phyloP scores from a whole-genome alignment of 129 eudicot genomes.

The Silybum marianum region DNA sequence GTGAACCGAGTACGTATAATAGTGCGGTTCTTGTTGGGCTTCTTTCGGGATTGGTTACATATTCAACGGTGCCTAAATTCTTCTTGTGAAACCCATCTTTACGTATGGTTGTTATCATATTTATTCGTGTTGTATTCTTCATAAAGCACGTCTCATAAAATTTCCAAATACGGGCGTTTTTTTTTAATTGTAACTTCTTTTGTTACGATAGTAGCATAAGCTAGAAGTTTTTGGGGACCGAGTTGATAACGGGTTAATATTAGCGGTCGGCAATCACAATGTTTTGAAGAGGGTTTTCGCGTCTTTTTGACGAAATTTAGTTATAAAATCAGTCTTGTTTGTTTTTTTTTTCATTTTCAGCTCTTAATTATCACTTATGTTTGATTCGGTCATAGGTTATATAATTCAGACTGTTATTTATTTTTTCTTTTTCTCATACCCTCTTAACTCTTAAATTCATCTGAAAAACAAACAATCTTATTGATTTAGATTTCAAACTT shows the following conservation, averaged over 20 bases:
- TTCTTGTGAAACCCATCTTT: constrained; percentile 34
- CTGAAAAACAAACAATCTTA: too few relatives aligned
- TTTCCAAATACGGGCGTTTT: not conserved
- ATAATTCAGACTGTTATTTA: too few relatives aligned
- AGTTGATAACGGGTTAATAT: not conserved
- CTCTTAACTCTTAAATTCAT: too few relatives aligned
- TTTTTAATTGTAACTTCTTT: not conserved
- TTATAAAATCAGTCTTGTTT: too few relatives aligned
- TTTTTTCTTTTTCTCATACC: too few relatives aligned
- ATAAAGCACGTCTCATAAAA: not conserved
- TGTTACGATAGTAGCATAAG: not conserved
- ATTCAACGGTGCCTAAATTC: constrained; percentile 69
- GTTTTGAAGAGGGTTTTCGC: not conserved
- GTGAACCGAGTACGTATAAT: constrained; percentile 79
- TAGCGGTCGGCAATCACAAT: not conserved
- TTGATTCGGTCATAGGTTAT: too few relatives aligned
- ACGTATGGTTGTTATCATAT: not conserved
- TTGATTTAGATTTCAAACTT: too few relatives aligned
- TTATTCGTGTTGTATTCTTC: not conserved
- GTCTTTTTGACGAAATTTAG: not conserved
- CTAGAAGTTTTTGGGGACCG: not conserved
- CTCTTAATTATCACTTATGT: too few relatives aligned
- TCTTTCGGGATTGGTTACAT: constrained; percentile 74
- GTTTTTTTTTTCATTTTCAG: too few relatives aligned
- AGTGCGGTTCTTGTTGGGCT: constrained; percentile 70